Conservation (phyloP, 2,329 filamentous ascomycete species). For the Atkinsonella texensis region DNA sequence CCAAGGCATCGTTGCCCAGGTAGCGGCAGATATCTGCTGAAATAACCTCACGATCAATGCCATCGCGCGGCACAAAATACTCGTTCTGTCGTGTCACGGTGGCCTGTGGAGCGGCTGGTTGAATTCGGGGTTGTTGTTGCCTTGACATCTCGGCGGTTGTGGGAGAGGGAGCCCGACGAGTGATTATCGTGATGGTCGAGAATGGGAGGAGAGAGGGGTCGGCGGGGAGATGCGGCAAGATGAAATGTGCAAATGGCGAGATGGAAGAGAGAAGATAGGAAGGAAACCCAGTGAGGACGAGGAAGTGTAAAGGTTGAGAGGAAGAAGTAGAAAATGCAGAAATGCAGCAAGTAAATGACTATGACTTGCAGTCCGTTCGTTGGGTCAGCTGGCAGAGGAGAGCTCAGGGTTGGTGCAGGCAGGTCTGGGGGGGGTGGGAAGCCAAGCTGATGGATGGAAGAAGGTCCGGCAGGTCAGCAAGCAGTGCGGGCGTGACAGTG, state of each 20-base stretch:
- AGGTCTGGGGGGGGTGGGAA: too few species aligned
- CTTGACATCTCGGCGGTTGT: constrained; percentile 23
- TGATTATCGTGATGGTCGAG: constrained; percentile 5
- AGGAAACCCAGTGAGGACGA: constrained; percentile 8
- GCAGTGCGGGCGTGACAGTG: background rate
- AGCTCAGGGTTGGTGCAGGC: too few species aligned
- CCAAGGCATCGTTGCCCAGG: constrained; percentile 69
- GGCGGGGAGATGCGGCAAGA: constrained; percentile 9
- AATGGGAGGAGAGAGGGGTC: constrained; percentile 1
- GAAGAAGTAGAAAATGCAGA: constrained; percentile 5
- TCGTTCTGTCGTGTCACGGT: constrained; percentile 52
- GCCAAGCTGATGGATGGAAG: background rate
- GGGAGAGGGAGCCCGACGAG: constrained; percentile 7
- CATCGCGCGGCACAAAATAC: constrained; percentile 69
- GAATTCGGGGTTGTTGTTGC: constrained; percentile 24
- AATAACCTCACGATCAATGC: constrained; percentile 75
- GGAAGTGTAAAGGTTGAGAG: constrained; percentile 14
- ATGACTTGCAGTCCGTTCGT: background rate
- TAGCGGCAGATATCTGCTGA: constrained; percentile 77
- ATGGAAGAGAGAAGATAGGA: constrained; percentile 9
- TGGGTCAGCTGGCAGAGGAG: background rate
- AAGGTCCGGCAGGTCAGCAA: background rate
- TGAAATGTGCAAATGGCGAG: constrained; percentile 7
- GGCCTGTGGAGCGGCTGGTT: constrained; percentile 21
- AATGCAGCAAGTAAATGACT: background rate